Percentiles rank a stretch among this genome's conserved stretches.
Conservation (phyloP, 108 stramenopile species). For the Cafeteria roenbergensis region DNA sequence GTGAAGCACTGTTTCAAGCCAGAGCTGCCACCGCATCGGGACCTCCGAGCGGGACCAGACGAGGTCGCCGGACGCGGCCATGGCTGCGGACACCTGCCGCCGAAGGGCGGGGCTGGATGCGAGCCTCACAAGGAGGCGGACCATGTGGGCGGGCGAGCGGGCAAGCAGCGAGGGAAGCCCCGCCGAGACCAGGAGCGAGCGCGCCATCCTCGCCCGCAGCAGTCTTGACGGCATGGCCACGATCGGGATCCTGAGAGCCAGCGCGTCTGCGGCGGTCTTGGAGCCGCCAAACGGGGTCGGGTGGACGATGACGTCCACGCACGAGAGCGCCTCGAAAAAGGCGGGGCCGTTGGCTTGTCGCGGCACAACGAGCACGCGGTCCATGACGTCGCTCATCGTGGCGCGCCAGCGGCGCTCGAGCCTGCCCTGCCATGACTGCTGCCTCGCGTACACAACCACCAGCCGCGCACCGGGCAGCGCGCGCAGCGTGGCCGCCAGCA, state of each 20-base stretch:
- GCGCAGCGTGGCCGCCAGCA: slow-evolving; percentile 36
- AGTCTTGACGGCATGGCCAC: slow-evolving; percentile 46
- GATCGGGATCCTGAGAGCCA: slow-evolving; percentile 38
- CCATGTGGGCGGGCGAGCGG: no score
- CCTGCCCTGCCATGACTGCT: slow-evolving; percentile 28
- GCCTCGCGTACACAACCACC: slow-evolving; percentile 38
- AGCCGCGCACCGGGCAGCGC: slow-evolving; percentile 27
- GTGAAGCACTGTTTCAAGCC: no score
- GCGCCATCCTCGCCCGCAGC: slow-evolving; percentile 52
- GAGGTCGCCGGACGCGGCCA: no score
- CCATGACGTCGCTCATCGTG: slow-evolving; percentile 4
- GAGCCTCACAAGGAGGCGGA: no score
- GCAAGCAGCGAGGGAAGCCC: no score
- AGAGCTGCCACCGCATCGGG: no score
- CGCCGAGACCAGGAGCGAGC: slow-evolving; percentile 11
- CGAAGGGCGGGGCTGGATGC: no score
- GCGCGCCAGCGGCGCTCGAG: slow-evolving; percentile 19
- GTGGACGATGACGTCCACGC: slow-evolving; percentile 45
- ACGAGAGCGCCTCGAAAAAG: slow-evolving; percentile 30
- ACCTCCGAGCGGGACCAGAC: no score
- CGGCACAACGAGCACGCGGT: slow-evolving; percentile 25
- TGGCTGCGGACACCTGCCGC: no score
- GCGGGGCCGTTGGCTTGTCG: slow-evolving; percentile 20
- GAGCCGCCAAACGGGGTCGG: slow-evolving; percentile 61
- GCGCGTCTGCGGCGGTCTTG: slow-evolving; percentile 53